Evolutionary conservation across 179 eudicot genomes (phyloP), one percentile per base, ranked within the genome.

Genomic region (Corrigiola litoralis): DNA sequence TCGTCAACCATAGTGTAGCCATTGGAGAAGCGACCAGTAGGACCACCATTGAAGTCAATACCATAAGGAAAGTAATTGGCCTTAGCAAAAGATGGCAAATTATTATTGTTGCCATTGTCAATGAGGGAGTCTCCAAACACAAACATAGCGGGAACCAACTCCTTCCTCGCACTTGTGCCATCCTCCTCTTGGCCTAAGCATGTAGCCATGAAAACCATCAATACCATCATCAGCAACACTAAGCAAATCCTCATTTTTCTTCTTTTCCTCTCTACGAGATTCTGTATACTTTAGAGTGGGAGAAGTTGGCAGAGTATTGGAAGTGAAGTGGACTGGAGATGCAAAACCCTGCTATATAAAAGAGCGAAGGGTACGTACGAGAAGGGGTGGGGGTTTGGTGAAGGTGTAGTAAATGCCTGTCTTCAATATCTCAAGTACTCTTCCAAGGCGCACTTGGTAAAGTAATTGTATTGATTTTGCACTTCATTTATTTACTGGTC

Each of bases 31-130:
- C 96, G 81, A 8, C 96, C 96, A 16, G 96, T 89, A 13, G 96
- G 82, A 13, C 96, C 96, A 10, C 68, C 84, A 42, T 78, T 55
- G 44, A 89, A 87, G 62, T 89, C 94, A 42, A 89, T 89, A 18
- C 96, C 96, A 44, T 87, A 90, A 58, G 96, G 96, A 20, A 27
- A 87, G 63, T 90, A 90, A 66, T 90, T 85, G 24, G 96, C 96
- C 60, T 87, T 90, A 1, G 96, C 96, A 20, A 87, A 76, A 13
- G 91, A 81, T 48, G 89, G 85, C 37, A 90, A 72, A 47, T 87
- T 67, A 32, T 90, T 90, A 66, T 87, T 90, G 58, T 90, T 90
- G 5, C 95, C 96, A 71, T 80, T 90, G 73, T 90, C 96, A 46
- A 90, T 82, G 1, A 90, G 66, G 1, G 91, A 90, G 84, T 90